These are phyloP conservation scores for Sporothrix pallida DNA, from an alignment of 2,329 filamentous ascomycete species.

Conservation along the genomic window DNA sequence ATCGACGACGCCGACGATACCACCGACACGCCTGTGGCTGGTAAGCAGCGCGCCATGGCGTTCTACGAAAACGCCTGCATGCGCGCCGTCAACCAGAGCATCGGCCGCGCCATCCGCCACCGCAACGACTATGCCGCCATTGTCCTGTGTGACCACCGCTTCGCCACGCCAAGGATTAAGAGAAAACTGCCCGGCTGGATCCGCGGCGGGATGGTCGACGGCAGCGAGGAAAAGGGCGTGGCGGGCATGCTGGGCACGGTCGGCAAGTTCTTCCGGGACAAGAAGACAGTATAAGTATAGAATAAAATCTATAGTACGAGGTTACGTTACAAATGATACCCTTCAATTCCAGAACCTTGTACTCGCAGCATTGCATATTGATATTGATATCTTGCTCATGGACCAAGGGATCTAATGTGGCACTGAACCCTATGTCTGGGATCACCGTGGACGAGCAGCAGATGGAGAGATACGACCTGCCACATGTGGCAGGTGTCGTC, in stretches of 20 bases:
- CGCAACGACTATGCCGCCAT: constrained; percentile 89
- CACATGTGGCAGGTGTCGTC: too few relatives aligned
- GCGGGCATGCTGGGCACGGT: constrained; percentile 64
- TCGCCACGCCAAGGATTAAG: constrained; percentile 73
- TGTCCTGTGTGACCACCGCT: constrained; percentile 80
- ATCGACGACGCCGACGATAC: constrained; percentile 2
- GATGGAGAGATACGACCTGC: too few relatives aligned
- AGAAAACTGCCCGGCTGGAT: constrained; percentile 91
- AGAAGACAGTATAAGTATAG: constrained; percentile 43
- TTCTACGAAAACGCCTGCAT: constrained; percentile 96
- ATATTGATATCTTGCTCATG: too few relatives aligned
- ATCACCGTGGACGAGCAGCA: too few relatives aligned
- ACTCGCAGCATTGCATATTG: too few relatives aligned
- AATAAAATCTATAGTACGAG: not conserved
- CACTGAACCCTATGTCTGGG: too few relatives aligned
- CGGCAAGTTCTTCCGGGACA: constrained; percentile 63
- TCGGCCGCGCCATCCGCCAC: constrained; percentile 90
- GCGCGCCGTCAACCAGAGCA: constrained; percentile 95
- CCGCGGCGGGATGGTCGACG: constrained; percentile 65
- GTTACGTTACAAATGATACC: too few relatives aligned
- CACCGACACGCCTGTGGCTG: not conserved
- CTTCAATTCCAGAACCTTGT: too few relatives aligned
- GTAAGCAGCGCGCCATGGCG: constrained; percentile 68
- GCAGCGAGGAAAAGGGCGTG: constrained; percentile 57
- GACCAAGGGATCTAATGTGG: too few relatives aligned